Base-by-base conservation (phyloP, 441 rosid species). In the Adansonia rubrostipa region DNA sequence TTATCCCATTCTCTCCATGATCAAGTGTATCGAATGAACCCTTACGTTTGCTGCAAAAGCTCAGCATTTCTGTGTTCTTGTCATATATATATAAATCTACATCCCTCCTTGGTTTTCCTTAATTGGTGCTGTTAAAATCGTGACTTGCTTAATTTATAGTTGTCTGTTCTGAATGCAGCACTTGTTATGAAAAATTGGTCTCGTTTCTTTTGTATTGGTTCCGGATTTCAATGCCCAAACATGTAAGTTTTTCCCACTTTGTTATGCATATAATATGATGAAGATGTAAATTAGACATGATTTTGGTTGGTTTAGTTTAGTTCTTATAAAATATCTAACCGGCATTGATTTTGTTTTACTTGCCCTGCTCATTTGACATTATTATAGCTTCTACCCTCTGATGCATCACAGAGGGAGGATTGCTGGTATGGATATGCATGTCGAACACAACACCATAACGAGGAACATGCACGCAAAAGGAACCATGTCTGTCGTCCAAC, bases 371-470 rank as follows among this genome's bases (percentile, higher is more conserved):
- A 54, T 36, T 24, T 24, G 72, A 45, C 36, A 68, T 28, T 13
- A 6, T 47, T 45, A 15, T 50, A 90, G 94, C 82, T 54, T 60
- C 85, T 93, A 36, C 97, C 99, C 1, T 72, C 73, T 0, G 97
- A 94, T 68, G 97, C 82, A 33, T 80, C 79, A 9, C 75, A 76
- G 50, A 88, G 98, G 73, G 89, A 87, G 68, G 90, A 96, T 74
- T 94, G 99, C 86, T 96, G 99, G 99, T 96, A 96, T 78, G 99
- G 98, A 45, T 85, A 88, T 66, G 84, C 87, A 24, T 96, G 98
- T 75, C 86, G 99, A 75, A 96, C 99, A 6, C 99, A 96, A 73
- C 96, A 89, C 83, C 98, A 92, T 77, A 96, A 83, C 5, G 94
- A 89, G 83, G 93, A 92, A 5, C 99, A 96, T 82, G 97, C 97